Conservation (phyloP, 2,329 filamentous ascomycete genomes). For the Arachnomyces sp. region DNA sequence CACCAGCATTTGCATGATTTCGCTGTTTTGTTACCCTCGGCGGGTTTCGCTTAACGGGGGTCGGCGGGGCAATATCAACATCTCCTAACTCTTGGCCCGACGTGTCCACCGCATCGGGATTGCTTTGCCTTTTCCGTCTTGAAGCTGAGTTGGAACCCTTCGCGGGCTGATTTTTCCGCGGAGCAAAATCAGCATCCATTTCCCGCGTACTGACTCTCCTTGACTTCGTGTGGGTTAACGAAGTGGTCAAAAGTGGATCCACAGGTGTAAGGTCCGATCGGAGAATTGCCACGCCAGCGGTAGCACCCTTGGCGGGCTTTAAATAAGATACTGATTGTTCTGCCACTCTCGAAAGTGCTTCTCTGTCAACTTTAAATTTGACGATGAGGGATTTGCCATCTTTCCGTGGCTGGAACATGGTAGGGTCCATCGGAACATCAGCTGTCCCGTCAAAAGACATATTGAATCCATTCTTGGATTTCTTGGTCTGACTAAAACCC, state of each 20-base stretch:
- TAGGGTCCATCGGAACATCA: constrained; percentile 1
- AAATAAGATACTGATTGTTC: constrained; percentile 3
- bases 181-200: constrained; percentile 23
- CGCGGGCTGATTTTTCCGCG: constrained; percentile 8
- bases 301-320: too few species aligned
- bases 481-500: not conserved
- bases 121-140: constrained; percentile 5
- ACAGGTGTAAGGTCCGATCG: constrained; percentile 14
- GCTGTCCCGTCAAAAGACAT: too few species aligned
- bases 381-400: constrained; percentile 3
- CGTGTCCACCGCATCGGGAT: too few species aligned
- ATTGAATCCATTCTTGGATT: not conserved
- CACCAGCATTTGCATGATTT: too few species aligned
- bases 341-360: constrained; percentile 7
- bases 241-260: constrained; percentile 1
- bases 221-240: constrained; percentile 1
- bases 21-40: too few species aligned
- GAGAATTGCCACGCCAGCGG: constrained; percentile 5
- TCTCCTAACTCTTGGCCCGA: constrained; percentile 2
- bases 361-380: constrained; percentile 5
- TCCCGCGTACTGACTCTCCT: constrained; percentile 14
- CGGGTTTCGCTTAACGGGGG: too few species aligned
- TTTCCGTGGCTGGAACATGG: not conserved
- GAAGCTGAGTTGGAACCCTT: not conserved
- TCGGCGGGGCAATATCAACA: too few species aligned